Conservation (phyloP, 2,329 filamentous ascomycete genomes). For the Cryphonectria nitschkei region DNA sequence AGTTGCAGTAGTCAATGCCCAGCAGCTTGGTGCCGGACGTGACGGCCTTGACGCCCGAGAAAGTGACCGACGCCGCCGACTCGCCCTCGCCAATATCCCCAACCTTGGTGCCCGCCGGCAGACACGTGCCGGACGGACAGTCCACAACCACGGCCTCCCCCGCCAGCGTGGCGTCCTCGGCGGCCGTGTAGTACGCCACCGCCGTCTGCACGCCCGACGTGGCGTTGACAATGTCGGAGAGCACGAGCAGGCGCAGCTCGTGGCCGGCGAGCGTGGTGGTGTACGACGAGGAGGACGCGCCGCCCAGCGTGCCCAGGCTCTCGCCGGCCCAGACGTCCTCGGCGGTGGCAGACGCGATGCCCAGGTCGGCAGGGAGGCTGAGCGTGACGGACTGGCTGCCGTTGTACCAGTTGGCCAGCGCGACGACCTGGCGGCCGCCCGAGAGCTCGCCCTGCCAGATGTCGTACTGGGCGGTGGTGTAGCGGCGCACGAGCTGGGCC, state of each 20-base stretch:
- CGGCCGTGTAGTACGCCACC: constrained; percentile 44
- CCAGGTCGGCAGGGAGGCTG: constrained; percentile 44
- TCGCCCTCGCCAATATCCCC: constrained; percentile 42
- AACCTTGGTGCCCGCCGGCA: constrained; percentile 49
- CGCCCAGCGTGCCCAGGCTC: constrained; percentile 40
- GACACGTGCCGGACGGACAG: constrained; percentile 46
- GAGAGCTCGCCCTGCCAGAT: constrained; percentile 55
- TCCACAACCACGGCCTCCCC: constrained; percentile 41
- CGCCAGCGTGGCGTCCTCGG: constrained; percentile 40
- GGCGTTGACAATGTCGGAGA: constrained; percentile 39
- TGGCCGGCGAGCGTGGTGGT: constrained; percentile 42
- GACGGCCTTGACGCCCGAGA: constrained; percentile 39
- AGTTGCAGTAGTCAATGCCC: constrained; percentile 56
- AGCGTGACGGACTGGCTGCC: constrained; percentile 46
- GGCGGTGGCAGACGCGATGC: constrained; percentile 43
- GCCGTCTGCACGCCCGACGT: constrained; percentile 28
- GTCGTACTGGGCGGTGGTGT: constrained; percentile 54
- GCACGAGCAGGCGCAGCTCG: constrained; percentile 45
- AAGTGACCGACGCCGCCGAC: constrained; percentile 36
- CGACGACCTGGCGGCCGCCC: constrained; percentile 46
- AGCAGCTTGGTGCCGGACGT: constrained; percentile 44
- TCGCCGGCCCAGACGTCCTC: constrained; percentile 46
- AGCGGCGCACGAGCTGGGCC: constrained; percentile 52
- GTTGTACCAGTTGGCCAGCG: constrained; percentile 54
- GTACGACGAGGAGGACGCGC: constrained; percentile 29